These are phyloP conservation scores for Penicillium sp. DNA, from an alignment of 2,329 filamentous ascomycete genomes.

Conservation along the genomic window DNA sequence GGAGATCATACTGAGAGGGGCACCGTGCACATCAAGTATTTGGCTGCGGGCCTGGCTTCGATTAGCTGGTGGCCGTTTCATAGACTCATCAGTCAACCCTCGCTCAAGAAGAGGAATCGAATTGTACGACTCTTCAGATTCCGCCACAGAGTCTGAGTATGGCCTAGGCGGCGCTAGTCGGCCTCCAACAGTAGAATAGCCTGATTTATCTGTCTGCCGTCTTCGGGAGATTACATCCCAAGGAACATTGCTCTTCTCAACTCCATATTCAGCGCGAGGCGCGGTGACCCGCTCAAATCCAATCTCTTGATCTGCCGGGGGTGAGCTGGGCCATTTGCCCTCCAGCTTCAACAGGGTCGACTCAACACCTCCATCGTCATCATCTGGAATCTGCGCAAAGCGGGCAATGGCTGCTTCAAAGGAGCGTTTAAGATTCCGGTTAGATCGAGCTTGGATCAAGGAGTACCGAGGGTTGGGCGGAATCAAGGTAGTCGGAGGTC, in stretches of 20 bases:
- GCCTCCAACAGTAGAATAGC: conserved; percentile 29
- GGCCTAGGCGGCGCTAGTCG: conserved; percentile 32
- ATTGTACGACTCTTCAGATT: conserved; percentile 71
- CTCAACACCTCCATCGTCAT: conserved; percentile 85
- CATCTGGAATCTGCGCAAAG: conserved; percentile 84
- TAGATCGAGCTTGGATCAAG: conserved; percentile 53
- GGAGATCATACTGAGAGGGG: conserved; percentile 29
- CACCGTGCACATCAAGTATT: conserved; percentile 20
- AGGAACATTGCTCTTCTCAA: conserved; percentile 3
- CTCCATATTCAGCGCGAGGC: not conserved
- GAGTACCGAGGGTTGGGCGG: conserved; percentile 40
- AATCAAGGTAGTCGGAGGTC: conserved; percentile 29
- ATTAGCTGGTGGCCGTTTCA: conserved; percentile 44
- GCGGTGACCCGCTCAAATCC: not conserved
- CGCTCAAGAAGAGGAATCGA: conserved; percentile 76
- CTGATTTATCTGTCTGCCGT: conserved; percentile 26
- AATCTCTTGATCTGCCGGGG: conserved; percentile 13
- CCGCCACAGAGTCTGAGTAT: conserved; percentile 50
- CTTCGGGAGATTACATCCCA: conserved; percentile 21
- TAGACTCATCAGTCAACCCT: conserved; percentile 51
- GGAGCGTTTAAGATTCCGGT: conserved; percentile 62
- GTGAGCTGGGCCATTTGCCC: conserved; percentile 67
- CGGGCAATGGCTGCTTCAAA: conserved; percentile 88
- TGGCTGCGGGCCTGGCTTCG: conserved; percentile 9
- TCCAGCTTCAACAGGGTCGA: conserved; percentile 91